Percentiles rank a stretch among this genome's conserved stretches.
phyloP scores from a whole-genome alignment of 345 rosid species.

The Brassica carinata region DNA sequence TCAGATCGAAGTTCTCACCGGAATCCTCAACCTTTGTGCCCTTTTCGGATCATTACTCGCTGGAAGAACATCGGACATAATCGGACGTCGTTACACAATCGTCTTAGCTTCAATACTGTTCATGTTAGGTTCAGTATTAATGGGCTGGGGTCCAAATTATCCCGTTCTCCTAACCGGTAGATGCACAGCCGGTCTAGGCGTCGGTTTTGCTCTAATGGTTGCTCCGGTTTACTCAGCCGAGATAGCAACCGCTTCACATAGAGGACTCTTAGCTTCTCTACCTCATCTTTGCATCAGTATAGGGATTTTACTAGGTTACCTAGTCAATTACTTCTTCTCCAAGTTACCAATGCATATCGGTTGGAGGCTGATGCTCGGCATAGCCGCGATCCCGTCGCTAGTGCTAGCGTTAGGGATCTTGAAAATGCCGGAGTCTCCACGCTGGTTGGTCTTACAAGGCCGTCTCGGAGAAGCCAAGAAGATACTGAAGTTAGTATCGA shows the following conservation, averaged over 20 bases:
- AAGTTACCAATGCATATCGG: slow-evolving; percentile 66
- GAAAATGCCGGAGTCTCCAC: slow-evolving; percentile 84
- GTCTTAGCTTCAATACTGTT: slow-evolving; percentile 64
- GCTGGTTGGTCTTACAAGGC: slow-evolving; percentile 80
- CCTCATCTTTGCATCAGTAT: slow-evolving; percentile 79
- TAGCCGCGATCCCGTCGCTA: slow-evolving; percentile 76
- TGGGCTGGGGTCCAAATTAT: slow-evolving; percentile 82
- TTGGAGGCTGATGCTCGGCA: slow-evolving; percentile 88
- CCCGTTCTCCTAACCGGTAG: slow-evolving; percentile 64
- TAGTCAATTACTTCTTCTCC: slow-evolving; percentile 62
- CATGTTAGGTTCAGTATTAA: slow-evolving; percentile 69
- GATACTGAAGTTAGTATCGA: slow-evolving; percentile 50
- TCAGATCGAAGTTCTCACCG: slow-evolving; percentile 73
- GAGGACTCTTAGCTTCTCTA: slow-evolving; percentile 70
- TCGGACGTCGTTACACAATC: slow-evolving; percentile 88
- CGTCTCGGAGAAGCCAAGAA: slow-evolving; percentile 58
- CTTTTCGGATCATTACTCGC: slow-evolving; percentile 71
- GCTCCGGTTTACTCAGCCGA: slow-evolving; percentile 92
- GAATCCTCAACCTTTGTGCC: slow-evolving; percentile 80
- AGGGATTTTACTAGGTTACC: slow-evolving; percentile 73
- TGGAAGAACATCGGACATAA: slow-evolving; percentile 78
- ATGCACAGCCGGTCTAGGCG: slow-evolving; percentile 80
- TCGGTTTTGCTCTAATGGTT: slow-evolving; percentile 87
- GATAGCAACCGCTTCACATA: slow-evolving; percentile 61
- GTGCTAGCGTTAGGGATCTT: slow-evolving; percentile 54